Evolutionary conservation across 169 alveolate genomes (phyloP), one percentile per base, ranked within the genome.

Genomic region (Eimeria necatrix): DNA sequence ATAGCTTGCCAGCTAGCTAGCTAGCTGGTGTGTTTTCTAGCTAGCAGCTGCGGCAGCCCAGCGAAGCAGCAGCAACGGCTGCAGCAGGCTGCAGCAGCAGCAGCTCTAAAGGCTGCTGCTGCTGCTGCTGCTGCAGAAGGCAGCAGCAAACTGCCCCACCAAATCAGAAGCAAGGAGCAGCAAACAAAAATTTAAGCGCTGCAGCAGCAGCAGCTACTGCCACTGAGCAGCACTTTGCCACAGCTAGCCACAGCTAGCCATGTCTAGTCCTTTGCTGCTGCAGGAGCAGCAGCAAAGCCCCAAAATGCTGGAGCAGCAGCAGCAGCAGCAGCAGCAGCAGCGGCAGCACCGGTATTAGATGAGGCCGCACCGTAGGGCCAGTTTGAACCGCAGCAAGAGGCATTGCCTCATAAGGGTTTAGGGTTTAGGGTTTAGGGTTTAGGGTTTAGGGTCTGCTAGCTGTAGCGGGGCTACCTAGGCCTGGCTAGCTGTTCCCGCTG

Each of bases 61-160:
- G 22, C 20, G 56, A 7, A 8, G 85, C 52, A 9, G 52, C 14
- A 4, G 41, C 24, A 41, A n/a, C 56, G 70, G 88, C 59, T 48
- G 88, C 16, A 68, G 24, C 88, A 78, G 16, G 88, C 88, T 78
- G 88, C 88, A 48, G 61, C 68, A 78, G 88, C 88, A 78, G 61
- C 88, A 6, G 16, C 68, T 0, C 59, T 20, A 48, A 68, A 61
- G 41, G 70, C 22, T 46, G 68, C 10, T 5, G 61, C 88, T 20
- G 70, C 70, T 26, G 88, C 88, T 49, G 52, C 83, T 24, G 83
- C 83, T 71, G 83, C 88, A 4, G 84, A 49, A 26, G 46, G 20
- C 22, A 5, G 16, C 1, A 12, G 78, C 18, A 48, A 68, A 48
- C 48, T 73, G 60, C 85, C 14, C n/a, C n/a, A n/a, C n/a, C n/a